Percentiles rank a stretch among this genome's conserved stretches.
These are phyloP conservation scores for Porogramme epimiltina DNA, from an alignment of 1,284 basidiomycete species.

Conservation along the genomic window DNA sequence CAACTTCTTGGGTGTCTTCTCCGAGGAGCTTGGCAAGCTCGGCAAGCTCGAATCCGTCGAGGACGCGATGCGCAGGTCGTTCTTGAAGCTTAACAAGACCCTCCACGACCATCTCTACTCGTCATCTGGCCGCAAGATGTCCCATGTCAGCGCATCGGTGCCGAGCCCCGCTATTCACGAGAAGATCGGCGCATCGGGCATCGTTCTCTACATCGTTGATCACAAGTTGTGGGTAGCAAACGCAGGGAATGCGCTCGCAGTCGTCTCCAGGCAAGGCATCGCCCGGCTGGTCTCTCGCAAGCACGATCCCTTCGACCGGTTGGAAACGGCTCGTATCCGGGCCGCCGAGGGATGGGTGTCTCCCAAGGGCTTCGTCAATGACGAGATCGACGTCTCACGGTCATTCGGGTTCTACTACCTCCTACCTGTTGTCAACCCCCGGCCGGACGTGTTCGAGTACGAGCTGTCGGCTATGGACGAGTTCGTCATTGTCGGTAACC, in stretches of 20 bases:
- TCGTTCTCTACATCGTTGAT: conserved; percentile 85
- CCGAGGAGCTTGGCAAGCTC: conserved; percentile 57
- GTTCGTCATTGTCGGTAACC: conserved; percentile 95
- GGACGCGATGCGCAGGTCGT: conserved; percentile 85
- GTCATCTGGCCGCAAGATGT: conserved; percentile 64
- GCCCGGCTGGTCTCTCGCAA: conserved; percentile 79
- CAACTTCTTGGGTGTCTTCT: conserved; percentile 69
- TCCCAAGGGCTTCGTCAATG: conserved; percentile 91
- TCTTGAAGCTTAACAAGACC: conserved; percentile 82
- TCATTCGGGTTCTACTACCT: conserved; percentile 95
- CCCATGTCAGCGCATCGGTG: conserved; percentile 57
- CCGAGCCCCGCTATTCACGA: conserved; percentile 37
- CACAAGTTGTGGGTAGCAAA: conserved; percentile 91
- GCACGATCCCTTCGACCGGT: conserved; percentile 90
- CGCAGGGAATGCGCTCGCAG: conserved; percentile 87
- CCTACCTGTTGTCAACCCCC: conserved; percentile 89
- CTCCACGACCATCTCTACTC: conserved; percentile 67
- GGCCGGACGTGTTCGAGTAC: conserved; percentile 77
- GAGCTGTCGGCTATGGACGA: conserved; percentile 88
- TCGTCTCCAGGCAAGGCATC: conserved; percentile 83
- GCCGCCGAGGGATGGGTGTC: conserved; percentile 96
- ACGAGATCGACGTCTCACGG: conserved; percentile 89
- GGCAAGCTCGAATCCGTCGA: conserved; percentile 57
- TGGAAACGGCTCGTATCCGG: conserved; percentile 87
- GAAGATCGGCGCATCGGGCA: conserved; percentile 82